Conservation (phyloP, 1,284 basidiomycete species). For the Ustanciosporium gigantosporum region DNA sequence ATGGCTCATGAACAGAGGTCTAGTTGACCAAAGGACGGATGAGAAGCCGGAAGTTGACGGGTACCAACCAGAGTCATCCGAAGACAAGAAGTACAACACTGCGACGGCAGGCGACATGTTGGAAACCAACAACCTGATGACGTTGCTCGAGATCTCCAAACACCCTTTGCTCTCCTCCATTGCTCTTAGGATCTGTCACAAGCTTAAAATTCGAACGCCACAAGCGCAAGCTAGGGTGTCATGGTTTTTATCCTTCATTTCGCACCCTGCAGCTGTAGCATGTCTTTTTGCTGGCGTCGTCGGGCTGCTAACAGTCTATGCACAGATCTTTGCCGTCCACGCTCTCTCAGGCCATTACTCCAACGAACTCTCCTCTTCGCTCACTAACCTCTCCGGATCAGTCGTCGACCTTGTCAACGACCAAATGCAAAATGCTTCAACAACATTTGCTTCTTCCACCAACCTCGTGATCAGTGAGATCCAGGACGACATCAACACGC, state of each 20-base stretch:
- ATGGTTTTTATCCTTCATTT: constrained; percentile 86
- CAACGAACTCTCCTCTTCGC: constrained; percentile 62
- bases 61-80: background rate
- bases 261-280: constrained; percentile 83
- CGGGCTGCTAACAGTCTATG: constrained; percentile 82
- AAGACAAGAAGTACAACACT: background rate
- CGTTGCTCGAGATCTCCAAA: constrained; percentile 35
- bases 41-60: background rate
- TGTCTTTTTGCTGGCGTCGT: constrained; percentile 87
- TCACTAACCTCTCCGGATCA: constrained; percentile 68
- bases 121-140: constrained; percentile 16
- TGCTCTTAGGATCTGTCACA: constrained; percentile 10
- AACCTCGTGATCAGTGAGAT: constrained; percentile 73
- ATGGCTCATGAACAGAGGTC: constrained; percentile 9
- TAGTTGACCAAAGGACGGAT: background rate
- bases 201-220: constrained; percentile 17
- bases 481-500: constrained; percentile 76
- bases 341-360: constrained; percentile 33
- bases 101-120: constrained; percentile 1
- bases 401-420: constrained; percentile 76
- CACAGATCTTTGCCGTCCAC: constrained; percentile 72
- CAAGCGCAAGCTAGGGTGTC: constrained; percentile 60
- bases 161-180: constrained; percentile 39
- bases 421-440: constrained; percentile 73
- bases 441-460: constrained; percentile 73